Conservation (phyloP, 192 early-diverging fungal species). For the Coemansia sp. region DNA sequence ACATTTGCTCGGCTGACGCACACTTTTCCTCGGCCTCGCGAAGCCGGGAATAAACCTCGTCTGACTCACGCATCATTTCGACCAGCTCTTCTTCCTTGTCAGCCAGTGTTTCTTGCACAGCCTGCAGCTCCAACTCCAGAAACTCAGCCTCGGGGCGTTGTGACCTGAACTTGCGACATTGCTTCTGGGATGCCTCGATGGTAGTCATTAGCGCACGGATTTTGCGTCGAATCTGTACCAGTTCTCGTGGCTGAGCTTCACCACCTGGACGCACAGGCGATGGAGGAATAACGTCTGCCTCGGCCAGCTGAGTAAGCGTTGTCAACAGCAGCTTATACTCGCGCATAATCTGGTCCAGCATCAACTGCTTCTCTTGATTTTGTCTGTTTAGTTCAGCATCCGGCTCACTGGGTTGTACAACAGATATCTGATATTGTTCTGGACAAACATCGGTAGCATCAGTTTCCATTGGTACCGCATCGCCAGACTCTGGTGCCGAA, state of each 20-base stretch:
- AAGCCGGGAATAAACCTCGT: conserved; percentile 17
- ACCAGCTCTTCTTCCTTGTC: conserved; percentile 44
- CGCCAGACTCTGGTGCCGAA: background rate
- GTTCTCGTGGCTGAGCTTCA: conserved; percentile 20
- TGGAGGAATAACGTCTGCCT: conserved; percentile 29
- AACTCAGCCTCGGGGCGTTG: conserved; percentile 53
- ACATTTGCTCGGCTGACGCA: background rate
- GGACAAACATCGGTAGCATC: conserved; percentile 6
- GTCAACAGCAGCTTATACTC: conserved; percentile 36
- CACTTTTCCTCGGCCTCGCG: conserved; percentile 10
- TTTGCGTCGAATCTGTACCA: conserved; percentile 46
- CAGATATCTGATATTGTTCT: background rate
- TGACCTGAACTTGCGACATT: conserved; percentile 43
- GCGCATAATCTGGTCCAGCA: conserved; percentile 33
- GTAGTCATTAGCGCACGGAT: conserved; percentile 44
- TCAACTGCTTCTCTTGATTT: conserved; percentile 27
- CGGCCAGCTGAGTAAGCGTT: conserved; percentile 37
- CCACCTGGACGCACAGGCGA: conserved; percentile 25
- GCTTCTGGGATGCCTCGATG: conserved; percentile 35
- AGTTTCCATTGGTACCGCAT: conserved; percentile 20
- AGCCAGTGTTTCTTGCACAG: conserved; percentile 32
- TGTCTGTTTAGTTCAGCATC: conserved; percentile 16
- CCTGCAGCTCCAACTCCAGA: conserved; percentile 51
- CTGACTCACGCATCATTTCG: conserved; percentile 28
- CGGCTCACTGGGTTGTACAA: background rate